A percentile compares a stretch with the other conserved stretches of the same genome.
These are phyloP conservation scores for Acanthamoeba polyphaga DNA, from an alignment of 208 protist species.

Conservation along the genomic window DNA sequence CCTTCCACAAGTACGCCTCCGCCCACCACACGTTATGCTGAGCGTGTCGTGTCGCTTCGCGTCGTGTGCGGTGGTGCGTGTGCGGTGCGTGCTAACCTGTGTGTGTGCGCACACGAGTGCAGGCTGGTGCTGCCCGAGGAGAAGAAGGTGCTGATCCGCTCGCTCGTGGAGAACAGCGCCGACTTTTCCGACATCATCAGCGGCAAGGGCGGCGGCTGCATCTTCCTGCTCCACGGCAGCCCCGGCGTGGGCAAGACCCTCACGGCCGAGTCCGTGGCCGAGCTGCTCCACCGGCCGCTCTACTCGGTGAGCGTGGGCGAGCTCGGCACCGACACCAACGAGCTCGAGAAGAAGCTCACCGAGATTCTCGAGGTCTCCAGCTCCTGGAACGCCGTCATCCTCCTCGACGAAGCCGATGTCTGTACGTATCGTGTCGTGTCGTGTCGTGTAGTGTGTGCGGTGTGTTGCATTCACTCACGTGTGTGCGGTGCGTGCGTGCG, in stretches of 20 bases:
- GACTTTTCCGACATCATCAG: constrained; percentile 81
- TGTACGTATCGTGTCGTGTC: background rate
- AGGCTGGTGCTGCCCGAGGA: constrained; percentile 78
- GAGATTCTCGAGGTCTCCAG: too few relatives aligned
- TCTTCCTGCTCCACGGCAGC: constrained; percentile 86
- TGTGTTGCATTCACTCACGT: background rate
- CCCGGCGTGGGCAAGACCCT: constrained; percentile 84
- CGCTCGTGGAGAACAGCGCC: constrained; percentile 75
- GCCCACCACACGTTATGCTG: background rate
- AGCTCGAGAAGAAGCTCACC: background rate
- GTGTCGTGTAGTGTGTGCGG: background rate
- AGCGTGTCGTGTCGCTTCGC: too few relatives aligned
- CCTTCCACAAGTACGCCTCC: constrained; percentile 2
- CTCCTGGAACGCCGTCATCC: too few relatives aligned
- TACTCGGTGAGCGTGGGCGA: too few relatives aligned
- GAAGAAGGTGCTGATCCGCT: constrained; percentile 76
- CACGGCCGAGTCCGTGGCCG: constrained; percentile 82
- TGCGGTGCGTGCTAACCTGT: background rate
- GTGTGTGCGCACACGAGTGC: too few relatives aligned
- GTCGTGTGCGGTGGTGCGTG: too few relatives aligned
- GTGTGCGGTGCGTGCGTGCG: background rate
- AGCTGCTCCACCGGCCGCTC: too few relatives aligned
- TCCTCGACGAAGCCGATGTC: background rate
- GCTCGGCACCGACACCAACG: too few relatives aligned
- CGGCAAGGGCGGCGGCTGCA: constrained; percentile 82